These are phyloP conservation scores for Turritis glabra DNA, from an alignment of 345 rosid genomes.

Conservation along the genomic window DNA sequence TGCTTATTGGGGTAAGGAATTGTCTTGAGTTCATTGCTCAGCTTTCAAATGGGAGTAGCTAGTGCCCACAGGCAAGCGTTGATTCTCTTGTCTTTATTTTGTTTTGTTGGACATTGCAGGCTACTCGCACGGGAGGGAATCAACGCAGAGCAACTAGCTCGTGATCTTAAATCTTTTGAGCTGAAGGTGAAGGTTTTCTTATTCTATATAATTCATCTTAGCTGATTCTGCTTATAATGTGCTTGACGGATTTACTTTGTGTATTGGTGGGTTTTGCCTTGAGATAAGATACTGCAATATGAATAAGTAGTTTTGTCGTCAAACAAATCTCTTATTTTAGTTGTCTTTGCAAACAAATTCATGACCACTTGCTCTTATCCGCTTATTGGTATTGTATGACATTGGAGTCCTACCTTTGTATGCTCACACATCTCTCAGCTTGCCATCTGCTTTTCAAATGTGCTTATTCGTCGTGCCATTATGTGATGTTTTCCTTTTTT, in stretches of 20 bases:
- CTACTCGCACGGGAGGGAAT: slow-evolving; percentile 98
- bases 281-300: background rate
- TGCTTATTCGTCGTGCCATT: background rate
- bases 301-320: background rate
- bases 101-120: slow-evolving; percentile 43
- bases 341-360: background rate
- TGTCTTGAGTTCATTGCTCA: background rate
- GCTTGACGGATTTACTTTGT: slow-evolving; percentile 3
- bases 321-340: background rate
- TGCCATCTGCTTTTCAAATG: background rate
- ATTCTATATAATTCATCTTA: background rate
- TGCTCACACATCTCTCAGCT: slow-evolving; percentile 2
- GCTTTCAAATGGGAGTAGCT: background rate
- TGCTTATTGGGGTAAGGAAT: background rate
- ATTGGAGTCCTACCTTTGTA: slow-evolving; percentile 1
- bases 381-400: background rate
- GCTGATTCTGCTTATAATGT: background rate
- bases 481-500: background rate
- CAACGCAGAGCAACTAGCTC: slow-evolving; percentile 95
- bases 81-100: slow-evolving; percentile 7
- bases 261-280: background rate
- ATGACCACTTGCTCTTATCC: background rate
- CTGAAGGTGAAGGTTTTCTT: slow-evolving; percentile 59
- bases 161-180: slow-evolving; percentile 93
- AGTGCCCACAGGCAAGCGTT: background rate